Base-by-base conservation (phyloP, 805 yeast genomes). In the Candida quercuum region DNA sequence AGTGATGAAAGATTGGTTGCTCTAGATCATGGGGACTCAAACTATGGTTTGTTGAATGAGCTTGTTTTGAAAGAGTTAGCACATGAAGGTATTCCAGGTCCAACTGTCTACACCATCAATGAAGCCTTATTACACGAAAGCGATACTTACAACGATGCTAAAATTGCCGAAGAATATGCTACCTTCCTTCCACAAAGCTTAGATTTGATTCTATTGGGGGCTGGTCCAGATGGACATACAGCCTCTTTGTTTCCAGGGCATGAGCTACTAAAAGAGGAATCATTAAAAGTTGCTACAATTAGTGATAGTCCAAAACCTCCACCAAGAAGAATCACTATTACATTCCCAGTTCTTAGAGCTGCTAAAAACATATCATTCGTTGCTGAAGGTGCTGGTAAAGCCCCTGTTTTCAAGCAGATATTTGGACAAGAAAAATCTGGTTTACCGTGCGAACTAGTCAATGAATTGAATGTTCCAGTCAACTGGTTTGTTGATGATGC, bases 161-260 rank as follows among this genome's bases (percentile, higher is more conserved):
- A 45, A 28, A 75, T 85, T 49, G 88, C 95, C 5, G 47, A 54
- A 14, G 80, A 73, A 33, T 88, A 88, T 59, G 81, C 74, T 46
- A 42, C 66, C 2, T 63, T 67, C 30, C 60, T 88, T 36, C 86
- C 91, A 9, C 55, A 49, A 15, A 37, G 46, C 2, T 52, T 75
- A 23, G 95, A 88, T 60, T 64, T 87, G 49, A 65, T 88, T 17
- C 64, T 87, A 39, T 69, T 88, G 45, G 97, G 97, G 17, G 84
- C 93, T 59, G 97, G 97, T 7, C 96, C 96, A 25, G 97, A 88
- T 54, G 97, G 96, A 27, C 97, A 88, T 60, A 88, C 96, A 5
- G 86, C 95, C 64, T 88, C 96, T 1, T 67, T 88, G 45, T 88
- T 88, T 74, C 96, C 96, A 11, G 88, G 82, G 5, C 96, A 87